Percentiles rank a stretch among this genome's conserved stretches.
Conservation (phyloP, 2,329 filamentous ascomycete genomes). For the Colletotrichum sp. region DNA sequence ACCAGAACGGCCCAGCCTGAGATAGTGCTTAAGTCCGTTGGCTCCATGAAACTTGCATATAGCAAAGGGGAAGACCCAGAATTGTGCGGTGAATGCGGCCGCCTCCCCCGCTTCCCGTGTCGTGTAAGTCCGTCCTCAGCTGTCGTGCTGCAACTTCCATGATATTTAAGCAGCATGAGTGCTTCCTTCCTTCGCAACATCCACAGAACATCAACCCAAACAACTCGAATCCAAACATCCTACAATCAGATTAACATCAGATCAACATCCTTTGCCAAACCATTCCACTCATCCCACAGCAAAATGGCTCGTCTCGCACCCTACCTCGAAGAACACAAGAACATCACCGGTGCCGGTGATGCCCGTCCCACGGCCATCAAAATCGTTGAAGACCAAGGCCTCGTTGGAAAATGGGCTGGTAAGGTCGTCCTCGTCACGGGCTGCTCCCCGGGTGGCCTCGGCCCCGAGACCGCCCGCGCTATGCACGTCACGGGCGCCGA, state of each 20-base stretch:
- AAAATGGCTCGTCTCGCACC: constrained; percentile 11
- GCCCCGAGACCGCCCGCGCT: constrained; percentile 42
- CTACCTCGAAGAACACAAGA: constrained; percentile 8
- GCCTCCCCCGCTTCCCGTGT: neutral
- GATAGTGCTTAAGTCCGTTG: neutral
- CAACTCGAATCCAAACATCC: neutral
- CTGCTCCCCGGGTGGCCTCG: constrained; percentile 43
- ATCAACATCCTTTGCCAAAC: neutral
- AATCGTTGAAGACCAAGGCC: constrained; percentile 20
- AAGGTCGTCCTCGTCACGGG: constrained; percentile 37
- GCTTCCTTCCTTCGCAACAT: neutral
- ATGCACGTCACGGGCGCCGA: constrained; percentile 17
- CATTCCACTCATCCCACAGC: neutral
- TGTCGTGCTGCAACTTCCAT: neutral
- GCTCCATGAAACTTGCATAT: neutral
- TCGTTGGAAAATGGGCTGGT: constrained; percentile 15
- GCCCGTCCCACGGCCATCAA: constrained; percentile 22
- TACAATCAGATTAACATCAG: neutral
- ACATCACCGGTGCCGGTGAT: constrained; percentile 21
- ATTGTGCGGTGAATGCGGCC: neutral
- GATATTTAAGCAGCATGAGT: neutral
- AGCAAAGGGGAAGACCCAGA: neutral
- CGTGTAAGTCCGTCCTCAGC: neutral
- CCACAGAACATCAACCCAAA: neutral
- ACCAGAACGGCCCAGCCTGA: neutral